Evolutionary conservation across 2,329 filamentous ascomycete genomes (phyloP).

Genomic region (Fusarium papillatum): DNA sequence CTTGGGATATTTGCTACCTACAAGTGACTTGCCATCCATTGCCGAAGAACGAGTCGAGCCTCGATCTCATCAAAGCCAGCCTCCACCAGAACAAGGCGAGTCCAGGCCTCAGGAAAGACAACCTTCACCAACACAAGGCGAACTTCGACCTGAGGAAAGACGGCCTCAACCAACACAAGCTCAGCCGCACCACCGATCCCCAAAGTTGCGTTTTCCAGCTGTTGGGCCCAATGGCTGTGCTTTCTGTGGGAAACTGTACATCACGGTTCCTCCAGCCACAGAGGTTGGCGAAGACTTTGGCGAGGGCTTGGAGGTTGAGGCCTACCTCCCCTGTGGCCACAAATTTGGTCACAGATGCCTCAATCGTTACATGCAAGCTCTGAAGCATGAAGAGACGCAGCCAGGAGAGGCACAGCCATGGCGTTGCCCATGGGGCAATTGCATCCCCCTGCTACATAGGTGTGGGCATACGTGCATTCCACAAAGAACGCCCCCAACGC

Average conservation of each 20-base stretch:
- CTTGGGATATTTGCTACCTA: background rate
- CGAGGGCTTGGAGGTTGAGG: slow-evolving; percentile 21
- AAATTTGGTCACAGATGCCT: slow-evolving; percentile 41
- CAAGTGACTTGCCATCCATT: background rate
- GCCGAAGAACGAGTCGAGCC: background rate
- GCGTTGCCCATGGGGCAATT: background rate
- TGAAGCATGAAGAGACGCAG: background rate
- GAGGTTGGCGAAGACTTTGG: background rate
- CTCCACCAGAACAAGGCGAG: background rate
- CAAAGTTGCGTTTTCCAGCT: background rate
- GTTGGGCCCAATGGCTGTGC: background rate
- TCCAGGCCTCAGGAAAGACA: background rate
- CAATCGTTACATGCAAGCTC: slow-evolving; percentile 1
- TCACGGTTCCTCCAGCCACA: background rate
- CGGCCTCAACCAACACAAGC: background rate
- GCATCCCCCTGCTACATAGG: slow-evolving; percentile 30
- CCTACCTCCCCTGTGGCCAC: slow-evolving; percentile 46
- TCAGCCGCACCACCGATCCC: background rate
- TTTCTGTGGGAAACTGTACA: slow-evolving; percentile 7
- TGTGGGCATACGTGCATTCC: slow-evolving; percentile 26
- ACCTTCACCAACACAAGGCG: background rate
- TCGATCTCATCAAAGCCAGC: background rate
- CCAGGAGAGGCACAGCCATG: background rate
- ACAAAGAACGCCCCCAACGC: background rate
- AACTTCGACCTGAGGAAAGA: background rate